These are phyloP conservation scores for Cydonia oblonga DNA, from an alignment of 331 rosid genomes.

Conservation along the genomic window DNA sequence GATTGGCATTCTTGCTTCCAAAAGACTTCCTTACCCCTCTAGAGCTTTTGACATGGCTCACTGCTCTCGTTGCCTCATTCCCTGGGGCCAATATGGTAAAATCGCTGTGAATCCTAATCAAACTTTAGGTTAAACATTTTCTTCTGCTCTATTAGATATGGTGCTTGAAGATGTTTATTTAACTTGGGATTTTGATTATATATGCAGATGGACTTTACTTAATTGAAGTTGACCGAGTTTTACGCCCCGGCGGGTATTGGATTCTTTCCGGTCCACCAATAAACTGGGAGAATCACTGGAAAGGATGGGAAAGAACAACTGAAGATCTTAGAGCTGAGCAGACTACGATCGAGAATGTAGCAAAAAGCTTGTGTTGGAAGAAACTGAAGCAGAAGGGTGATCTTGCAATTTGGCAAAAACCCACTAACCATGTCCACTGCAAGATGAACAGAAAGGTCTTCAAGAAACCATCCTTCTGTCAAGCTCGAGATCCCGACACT, in stretches of 20 bases:
- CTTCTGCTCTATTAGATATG: neutral
- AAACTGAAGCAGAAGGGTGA: constrained; percentile 56
- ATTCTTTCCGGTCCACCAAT: constrained; percentile 96
- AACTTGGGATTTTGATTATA: neutral
- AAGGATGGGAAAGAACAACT: constrained; percentile 72
- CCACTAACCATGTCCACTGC: constrained; percentile 77
- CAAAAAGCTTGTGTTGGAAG: constrained; percentile 83
- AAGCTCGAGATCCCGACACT: constrained; percentile 52
- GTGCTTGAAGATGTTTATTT: neutral
- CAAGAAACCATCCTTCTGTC: constrained; percentile 59
- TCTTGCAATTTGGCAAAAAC: constrained; percentile 89
- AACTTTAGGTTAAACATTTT: neutral
- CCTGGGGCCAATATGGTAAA: constrained; percentile 80
- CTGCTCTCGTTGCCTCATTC: constrained; percentile 98
- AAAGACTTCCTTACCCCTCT: constrained; percentile 91
- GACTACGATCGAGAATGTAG: constrained; percentile 54
- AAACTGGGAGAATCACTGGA: constrained; percentile 70
- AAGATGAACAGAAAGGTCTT: constrained; percentile 39
- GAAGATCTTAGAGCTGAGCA: constrained; percentile 70
- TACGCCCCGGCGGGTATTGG: constrained; percentile 97
- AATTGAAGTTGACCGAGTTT: constrained; percentile 69
- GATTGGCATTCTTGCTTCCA: constrained; percentile 82
- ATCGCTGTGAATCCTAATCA: neutral
- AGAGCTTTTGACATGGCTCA: constrained; percentile 97
- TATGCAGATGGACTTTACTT: constrained; percentile 66